A percentile compares a stretch with the other conserved stretches of the same genome.
Evolutionary conservation across 805 yeast species (phyloP).

Genomic region (Scheffersomyces lignosus): DNA sequence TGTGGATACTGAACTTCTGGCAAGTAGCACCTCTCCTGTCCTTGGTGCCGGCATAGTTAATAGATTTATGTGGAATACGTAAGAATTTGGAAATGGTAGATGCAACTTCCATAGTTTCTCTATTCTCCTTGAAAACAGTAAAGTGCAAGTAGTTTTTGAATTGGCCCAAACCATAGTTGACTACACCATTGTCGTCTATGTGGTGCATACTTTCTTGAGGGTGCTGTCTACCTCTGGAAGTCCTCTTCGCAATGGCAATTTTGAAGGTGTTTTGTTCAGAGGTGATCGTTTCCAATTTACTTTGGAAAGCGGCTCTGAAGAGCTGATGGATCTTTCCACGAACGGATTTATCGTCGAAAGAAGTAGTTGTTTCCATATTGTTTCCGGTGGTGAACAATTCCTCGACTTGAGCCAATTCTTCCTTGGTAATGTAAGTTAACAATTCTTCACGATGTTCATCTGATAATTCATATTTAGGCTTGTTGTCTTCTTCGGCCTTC

Average conservation of each 20-base stretch:
- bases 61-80: slow-evolving; percentile 65
- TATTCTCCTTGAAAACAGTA: slow-evolving; percentile 86
- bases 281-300: slow-evolving; percentile 78
- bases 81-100: slow-evolving; percentile 69
- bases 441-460: slow-evolving; percentile 50
- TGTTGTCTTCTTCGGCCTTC: slow-evolving; percentile 18
- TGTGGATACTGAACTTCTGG: slow-evolving; percentile 71
- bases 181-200: slow-evolving; percentile 50
- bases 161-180: slow-evolving; percentile 75
- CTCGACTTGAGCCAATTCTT: slow-evolving; percentile 57
- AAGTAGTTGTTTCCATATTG: slow-evolving; percentile 55
- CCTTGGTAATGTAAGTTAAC: slow-evolving; percentile 56
- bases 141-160: slow-evolving; percentile 69
- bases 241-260: slow-evolving; percentile 52
- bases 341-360: slow-evolving; percentile 64
- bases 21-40: slow-evolving; percentile 96
- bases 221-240: slow-evolving; percentile 37
- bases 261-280: slow-evolving; percentile 64
- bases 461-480: slow-evolving; percentile 42
- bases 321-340: slow-evolving; percentile 81
- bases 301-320: slow-evolving; percentile 69
- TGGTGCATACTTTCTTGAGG: slow-evolving; percentile 39
- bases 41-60: slow-evolving; percentile 92
- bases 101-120: slow-evolving; percentile 96
- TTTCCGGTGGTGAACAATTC: slow-evolving; percentile 54